These are phyloP conservation scores for Chlorella sp. DNA, from an alignment of 139 green algal genomes.

Conservation along the genomic window DNA sequence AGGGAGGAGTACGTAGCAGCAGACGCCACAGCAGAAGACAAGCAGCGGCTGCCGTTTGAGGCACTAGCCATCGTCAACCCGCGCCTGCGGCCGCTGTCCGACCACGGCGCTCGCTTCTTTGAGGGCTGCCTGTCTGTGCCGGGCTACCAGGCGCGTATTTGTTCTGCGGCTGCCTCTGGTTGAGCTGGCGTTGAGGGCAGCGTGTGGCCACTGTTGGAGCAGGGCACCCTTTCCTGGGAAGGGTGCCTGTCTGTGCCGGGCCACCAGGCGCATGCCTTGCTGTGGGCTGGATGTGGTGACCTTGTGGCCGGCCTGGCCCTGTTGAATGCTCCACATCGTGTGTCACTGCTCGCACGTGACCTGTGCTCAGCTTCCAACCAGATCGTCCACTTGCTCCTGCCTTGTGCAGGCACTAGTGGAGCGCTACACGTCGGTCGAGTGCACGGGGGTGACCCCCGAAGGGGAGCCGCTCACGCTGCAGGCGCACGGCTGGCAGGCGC, in stretches of 20 bases:
- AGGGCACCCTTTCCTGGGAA: too few relatives aligned
- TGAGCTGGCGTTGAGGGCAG: too few relatives aligned
- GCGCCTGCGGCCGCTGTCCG: background rate
- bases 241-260: too few relatives aligned
- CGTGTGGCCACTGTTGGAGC: too few relatives aligned
- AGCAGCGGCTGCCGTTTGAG: constrained; percentile 30
- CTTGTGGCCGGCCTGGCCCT: too few relatives aligned
- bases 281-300: too few relatives aligned
- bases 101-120: constrained; percentile 32
- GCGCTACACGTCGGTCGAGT: constrained; percentile 23
- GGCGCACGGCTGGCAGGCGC: constrained; percentile 39
- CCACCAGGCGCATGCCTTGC: too few relatives aligned
- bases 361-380: too few relatives aligned
- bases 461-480: constrained; percentile 8
- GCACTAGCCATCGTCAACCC: constrained; percentile 38
- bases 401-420: constrained; percentile 31
- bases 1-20: constrained; percentile 24
- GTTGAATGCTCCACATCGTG: too few relatives aligned
- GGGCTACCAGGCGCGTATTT: constrained; percentile 28
- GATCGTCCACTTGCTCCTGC: background rate
- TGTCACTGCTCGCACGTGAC: too few relatives aligned
- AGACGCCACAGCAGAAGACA: background rate
- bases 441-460: constrained; percentile 23
- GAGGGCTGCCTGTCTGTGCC: constrained; percentile 45
- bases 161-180: background rate